A percentile compares a stretch with the other conserved stretches of the same genome.
Evolutionary conservation across 257 asterid genomes (phyloP).

Genomic region (Ligustrum vulgare): DNA sequence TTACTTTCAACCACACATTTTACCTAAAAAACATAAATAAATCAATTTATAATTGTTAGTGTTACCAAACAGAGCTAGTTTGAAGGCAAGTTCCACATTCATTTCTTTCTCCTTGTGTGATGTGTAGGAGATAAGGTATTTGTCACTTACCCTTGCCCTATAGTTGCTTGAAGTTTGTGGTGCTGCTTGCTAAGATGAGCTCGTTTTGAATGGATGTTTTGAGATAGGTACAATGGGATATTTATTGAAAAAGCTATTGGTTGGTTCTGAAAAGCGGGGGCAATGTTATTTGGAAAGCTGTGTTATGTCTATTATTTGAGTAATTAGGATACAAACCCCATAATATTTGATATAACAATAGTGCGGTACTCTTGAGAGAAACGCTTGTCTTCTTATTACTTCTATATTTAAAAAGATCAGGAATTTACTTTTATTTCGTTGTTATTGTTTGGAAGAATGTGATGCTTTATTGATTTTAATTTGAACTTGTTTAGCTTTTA

Average conservation of each 20-base stretch:
- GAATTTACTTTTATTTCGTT: background rate
- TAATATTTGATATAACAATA: background rate
- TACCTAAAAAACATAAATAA: too few species aligned
- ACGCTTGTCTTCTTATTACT: background rate
- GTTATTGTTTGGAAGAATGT: background rate
- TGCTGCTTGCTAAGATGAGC: background rate
- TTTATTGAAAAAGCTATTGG: background rate
- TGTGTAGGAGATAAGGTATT: background rate
- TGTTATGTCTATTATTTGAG: background rate
- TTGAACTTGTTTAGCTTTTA: background rate
- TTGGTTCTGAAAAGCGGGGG: background rate
- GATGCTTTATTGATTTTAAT: background rate
- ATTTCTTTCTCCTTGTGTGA: background rate
- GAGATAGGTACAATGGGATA: background rate
- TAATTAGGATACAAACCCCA: background rate
- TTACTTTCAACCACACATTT: too few species aligned
- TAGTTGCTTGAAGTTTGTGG: background rate
- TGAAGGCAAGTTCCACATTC: background rate
- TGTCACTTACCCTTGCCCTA: background rate
- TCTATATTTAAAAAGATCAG: background rate
- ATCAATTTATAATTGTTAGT: too few species aligned
- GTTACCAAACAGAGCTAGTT: too few species aligned
- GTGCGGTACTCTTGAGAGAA: background rate
- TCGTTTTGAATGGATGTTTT: background rate
- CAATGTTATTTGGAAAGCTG: background rate